Percentiles rank a stretch among this genome's conserved stretches.
Conservation (phyloP, 2,329 filamentous ascomycete genomes). For the Pseudogymnoascus sp. region DNA sequence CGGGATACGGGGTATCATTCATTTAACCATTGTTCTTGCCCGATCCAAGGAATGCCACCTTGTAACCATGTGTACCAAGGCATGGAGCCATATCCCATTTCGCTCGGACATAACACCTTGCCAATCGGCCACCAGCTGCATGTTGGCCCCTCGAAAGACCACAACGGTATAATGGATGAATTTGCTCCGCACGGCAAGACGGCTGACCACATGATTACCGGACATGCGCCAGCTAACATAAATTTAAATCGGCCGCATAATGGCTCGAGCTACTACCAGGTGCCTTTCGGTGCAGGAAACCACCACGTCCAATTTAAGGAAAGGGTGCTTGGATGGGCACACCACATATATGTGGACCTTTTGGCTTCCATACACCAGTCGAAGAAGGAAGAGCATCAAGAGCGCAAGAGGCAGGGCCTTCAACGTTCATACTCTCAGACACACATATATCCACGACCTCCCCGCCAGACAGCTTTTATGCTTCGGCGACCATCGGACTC, state of each 20-base stretch:
- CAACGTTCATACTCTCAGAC: conserved; percentile 38
- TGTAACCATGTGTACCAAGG: neutral
- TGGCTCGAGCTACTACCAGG: conserved; percentile 2
- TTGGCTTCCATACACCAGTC: conserved; percentile 54
- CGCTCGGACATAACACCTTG: neutral
- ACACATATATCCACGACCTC: conserved; percentile 45
- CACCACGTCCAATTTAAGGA: conserved; percentile 51
- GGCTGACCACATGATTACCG: conserved; percentile 1
- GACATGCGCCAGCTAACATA: neutral
- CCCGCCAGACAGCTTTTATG: conserved; percentile 24
- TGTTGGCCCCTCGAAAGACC: neutral
- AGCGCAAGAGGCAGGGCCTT: conserved; percentile 26
- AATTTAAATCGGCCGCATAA: neutral
- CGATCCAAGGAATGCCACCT: neutral
- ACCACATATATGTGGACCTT: conserved; percentile 64
- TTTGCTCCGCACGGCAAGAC: neutral
- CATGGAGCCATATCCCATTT: conserved; percentile 7
- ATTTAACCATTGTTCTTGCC: conserved; percentile 4
- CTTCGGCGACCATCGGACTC: neutral
- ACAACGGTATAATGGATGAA: neutral
- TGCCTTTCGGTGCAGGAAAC: neutral
- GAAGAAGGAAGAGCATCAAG: conserved; percentile 40
- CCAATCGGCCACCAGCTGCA: neutral
- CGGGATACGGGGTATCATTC: conserved; percentile 40
- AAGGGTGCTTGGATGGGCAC: conserved; percentile 60